Evolutionary conservation across 257 asterid genomes (phyloP), one percentile per base, ranked within the genome.

Genomic region (Avicennia marina): DNA sequence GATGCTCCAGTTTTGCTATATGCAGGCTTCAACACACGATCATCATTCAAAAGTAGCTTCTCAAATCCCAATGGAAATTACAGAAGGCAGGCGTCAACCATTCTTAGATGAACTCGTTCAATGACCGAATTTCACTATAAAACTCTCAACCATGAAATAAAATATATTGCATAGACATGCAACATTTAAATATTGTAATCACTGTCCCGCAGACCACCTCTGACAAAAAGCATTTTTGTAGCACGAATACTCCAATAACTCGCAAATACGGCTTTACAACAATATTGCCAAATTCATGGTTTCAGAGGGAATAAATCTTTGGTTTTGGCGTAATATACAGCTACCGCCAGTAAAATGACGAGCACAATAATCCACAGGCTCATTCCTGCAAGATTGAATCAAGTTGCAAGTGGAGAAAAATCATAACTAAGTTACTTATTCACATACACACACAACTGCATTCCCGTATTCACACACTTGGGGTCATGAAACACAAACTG

Each of bases 311-410:
- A 20, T 12, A 61, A 47, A 29, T 72, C 76, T 18, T 70, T 54
- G 74, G 2, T 48, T 63, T 53, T 66, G 11, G 76, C 79, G 50
- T 76, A 72, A 62, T 71, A 89, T 24, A 75, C 69, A 51, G 84
- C 88, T 18, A 80, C 42, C 4, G 95, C 95, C 12, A 84, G 42
- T 49, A 86, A 29, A 51, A 83, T 59, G 65, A 86, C 42, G 10
- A 89, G 48, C 40, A 86, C 50, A 27, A 84, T 51, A 42, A 81
- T 73, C 94, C 94, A 81, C 78, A 78, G 47, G 65, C 42, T 79
- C 62, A 64, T 40, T 58, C 94, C 97, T 86, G 95, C 74, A 76
- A 71, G 36, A 50, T 50, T 4, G 29, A 25, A 36, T 11, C 1
- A 51, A 41, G 40, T 44, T 15, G 63, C 46, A 33, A 58, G 20